These are phyloP conservation scores for Rhododendron molle DNA, from an alignment of 148 eudicot species.

Conservation along the genomic window DNA sequence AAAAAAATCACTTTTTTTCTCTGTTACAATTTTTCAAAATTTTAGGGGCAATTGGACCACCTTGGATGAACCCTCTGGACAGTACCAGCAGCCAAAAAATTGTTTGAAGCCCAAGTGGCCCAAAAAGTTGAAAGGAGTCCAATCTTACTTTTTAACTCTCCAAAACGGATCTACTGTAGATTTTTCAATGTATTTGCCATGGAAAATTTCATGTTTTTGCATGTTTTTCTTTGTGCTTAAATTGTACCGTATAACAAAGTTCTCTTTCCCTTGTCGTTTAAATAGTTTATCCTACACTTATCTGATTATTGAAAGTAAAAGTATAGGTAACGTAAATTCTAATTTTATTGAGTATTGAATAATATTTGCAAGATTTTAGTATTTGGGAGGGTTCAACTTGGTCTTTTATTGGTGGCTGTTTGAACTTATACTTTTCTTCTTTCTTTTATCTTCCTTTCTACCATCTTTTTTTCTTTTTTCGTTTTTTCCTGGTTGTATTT, in stretches of 20 bases:
- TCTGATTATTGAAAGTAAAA: not conserved
- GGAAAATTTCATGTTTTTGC: not conserved
- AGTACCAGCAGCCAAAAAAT: not conserved
- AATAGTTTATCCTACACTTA: not conserved
- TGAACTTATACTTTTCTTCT: not conserved
- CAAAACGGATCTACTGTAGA: not conserved
- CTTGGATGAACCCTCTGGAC: not conserved
- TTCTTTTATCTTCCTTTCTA: not conserved
- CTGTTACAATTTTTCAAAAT: not conserved
- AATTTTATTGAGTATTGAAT: not conserved
- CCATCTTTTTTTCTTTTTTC: not conserved
- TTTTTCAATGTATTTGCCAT: not conserved
- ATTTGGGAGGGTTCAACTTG: not conserved
- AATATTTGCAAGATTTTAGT: not conserved
- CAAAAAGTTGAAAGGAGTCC: not conserved
- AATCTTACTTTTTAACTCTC: not conserved
- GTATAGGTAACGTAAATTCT: not conserved
- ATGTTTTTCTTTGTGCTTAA: not conserved
- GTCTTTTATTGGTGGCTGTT: not conserved
- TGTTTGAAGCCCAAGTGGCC: not conserved
- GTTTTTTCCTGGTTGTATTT: not conserved
- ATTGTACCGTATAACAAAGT: not conserved
- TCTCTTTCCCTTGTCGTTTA: not conserved
- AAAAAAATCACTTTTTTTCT: not conserved
- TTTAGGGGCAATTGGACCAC: not conserved